Conservation (phyloP, 2,329 filamentous ascomycete genomes). For the Trichoderma sp. region DNA sequence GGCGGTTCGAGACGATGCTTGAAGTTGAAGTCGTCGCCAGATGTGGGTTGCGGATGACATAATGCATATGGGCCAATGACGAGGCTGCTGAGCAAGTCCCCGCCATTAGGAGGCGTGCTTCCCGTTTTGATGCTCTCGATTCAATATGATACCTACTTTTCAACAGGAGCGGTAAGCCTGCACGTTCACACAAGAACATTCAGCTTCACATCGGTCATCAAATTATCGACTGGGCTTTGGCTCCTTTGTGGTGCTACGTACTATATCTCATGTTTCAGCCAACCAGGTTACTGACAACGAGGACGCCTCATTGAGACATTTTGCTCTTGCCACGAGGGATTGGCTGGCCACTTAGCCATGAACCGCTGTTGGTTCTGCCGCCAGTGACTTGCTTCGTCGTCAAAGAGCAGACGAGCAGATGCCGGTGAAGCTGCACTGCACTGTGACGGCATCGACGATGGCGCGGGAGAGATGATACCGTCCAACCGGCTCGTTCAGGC, state of each 20-base stretch:
- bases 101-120: not conserved
- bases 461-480: not conserved
- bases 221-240: not conserved
- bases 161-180: not conserved
- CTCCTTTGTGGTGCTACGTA: not conserved
- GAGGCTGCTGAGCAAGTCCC: not conserved
- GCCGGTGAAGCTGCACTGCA: slow-evolving; percentile 11
- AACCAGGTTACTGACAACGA: not conserved
- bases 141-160: not conserved
- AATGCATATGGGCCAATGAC: slow-evolving; percentile 23
- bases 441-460: not conserved
- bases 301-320: not conserved
- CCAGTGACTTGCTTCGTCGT: not conserved
- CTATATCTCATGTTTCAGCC: not conserved
- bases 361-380: not conserved
- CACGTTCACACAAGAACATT: not conserved
- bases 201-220: not conserved
- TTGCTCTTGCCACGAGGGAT: not conserved
- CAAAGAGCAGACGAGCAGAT: not conserved
- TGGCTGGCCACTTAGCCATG: not conserved
- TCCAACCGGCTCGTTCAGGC: not conserved
- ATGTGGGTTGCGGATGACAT: slow-evolving; percentile 27
- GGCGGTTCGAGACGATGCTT: slow-evolving; percentile 31
- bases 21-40: slow-evolving; percentile 28
- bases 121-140: not conserved